phyloP scores from a whole-genome alignment of 257 asterid genomes.

The Forsythia viridissima region DNA sequence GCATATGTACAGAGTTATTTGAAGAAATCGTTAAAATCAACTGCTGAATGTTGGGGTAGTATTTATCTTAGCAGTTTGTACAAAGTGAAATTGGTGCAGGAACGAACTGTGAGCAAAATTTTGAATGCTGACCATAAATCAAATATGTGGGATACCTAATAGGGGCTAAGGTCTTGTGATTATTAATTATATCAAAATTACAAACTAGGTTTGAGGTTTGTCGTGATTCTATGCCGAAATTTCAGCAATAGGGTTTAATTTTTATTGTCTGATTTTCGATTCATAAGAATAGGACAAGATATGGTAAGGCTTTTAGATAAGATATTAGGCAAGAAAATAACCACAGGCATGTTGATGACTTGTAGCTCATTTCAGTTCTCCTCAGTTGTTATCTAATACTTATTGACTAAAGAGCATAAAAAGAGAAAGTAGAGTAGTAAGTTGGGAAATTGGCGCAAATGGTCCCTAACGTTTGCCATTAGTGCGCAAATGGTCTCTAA shows the following conservation, averaged over 20 bases:
- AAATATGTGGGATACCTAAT: background rate
- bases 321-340: background rate
- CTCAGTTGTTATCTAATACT: background rate
- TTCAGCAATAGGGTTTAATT: background rate
- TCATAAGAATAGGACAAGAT: background rate
- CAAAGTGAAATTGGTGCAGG: background rate
- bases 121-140: background rate
- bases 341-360: background rate
- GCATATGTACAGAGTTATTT: background rate
- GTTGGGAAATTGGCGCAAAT: background rate
- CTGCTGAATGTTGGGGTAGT: background rate
- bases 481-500: too few relatives aligned
- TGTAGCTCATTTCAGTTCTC: background rate
- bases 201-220: background rate
- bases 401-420: background rate
- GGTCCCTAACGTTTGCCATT: too few relatives aligned
- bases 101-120: background rate
- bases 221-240: background rate
- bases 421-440: background rate
- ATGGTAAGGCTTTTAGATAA: background rate
- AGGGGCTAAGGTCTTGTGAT: background rate
- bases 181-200: background rate
- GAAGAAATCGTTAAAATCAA: background rate
- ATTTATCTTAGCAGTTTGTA: background rate
- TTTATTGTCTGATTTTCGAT: background rate